phyloP scores from a whole-genome alignment of 306 rosid genomes.

The Hylodesmum podocarpum region DNA sequence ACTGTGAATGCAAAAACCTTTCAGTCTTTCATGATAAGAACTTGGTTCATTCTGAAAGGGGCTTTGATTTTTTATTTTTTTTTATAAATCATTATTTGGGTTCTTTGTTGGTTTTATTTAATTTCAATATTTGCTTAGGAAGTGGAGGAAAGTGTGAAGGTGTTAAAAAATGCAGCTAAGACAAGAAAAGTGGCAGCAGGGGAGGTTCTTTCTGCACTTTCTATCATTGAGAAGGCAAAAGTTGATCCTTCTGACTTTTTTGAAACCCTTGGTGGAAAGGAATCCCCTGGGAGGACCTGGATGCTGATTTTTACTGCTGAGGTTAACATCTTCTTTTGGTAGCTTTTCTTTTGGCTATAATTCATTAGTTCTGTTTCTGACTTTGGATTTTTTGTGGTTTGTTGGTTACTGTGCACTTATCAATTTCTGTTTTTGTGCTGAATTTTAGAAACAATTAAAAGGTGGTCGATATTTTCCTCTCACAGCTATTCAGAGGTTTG shows the following conservation, averaged over 20 bases:
- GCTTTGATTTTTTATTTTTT: neutral
- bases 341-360: neutral
- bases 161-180: conserved; percentile 82
- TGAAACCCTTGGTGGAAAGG: conserved; percentile 70
- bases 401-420: neutral
- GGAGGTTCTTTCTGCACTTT: conserved; percentile 71
- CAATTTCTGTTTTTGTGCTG: conserved; percentile 30
- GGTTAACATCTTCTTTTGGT: conserved; percentile 42
- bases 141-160: conserved; percentile 70
- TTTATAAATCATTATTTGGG: neutral
- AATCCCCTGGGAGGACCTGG: conserved; percentile 96
- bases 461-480: conserved; percentile 85
- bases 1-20: neutral
- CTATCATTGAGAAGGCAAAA: conserved; percentile 78
- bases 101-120: neutral
- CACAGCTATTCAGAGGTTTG: conserved; percentile 91
- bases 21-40: neutral
- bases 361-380: neutral
- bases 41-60: neutral
- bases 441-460: conserved; percentile 63
- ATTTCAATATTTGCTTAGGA: conserved; percentile 50
- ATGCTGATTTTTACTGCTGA: conserved; percentile 85
- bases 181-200: conserved; percentile 60
- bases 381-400: neutral
- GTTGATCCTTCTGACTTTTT: conserved; percentile 73